Percentiles rank a stretch among this genome's conserved stretches.
Evolutionary conservation across 2,329 filamentous ascomycete genomes (phyloP).

Genomic region (Fusarium pseudoanthophilum): DNA sequence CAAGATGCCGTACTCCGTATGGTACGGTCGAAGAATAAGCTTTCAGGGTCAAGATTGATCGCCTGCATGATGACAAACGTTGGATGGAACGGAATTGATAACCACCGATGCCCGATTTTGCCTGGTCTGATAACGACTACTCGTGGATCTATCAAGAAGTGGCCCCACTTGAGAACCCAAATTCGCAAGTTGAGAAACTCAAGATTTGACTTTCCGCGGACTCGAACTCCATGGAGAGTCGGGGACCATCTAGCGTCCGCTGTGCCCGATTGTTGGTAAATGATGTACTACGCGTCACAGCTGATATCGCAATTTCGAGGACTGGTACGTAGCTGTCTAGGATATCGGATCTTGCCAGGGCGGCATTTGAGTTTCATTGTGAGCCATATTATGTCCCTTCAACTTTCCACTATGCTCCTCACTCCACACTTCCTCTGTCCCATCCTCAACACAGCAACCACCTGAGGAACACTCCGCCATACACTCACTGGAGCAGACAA

Average conservation of each 20-base stretch:
- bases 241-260: neutral
- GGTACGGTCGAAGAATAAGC: neutral
- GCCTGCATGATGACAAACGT: neutral
- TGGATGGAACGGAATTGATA: neutral
- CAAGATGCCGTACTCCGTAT: neutral
- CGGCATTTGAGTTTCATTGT: neutral
- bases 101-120: neutral
- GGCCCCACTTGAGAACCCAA: neutral
- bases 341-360: neutral
- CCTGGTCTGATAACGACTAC: neutral
- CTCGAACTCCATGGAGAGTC: neutral
- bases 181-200: neutral
- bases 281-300: neutral
- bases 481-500: neutral
- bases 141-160: neutral
- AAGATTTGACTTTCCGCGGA: neutral
- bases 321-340: neutral
- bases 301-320: neutral
- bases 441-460: neutral
- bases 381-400: neutral
- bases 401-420: accelerated
- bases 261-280: accelerated
- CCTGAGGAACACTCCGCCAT: neutral
- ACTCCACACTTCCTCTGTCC: neutral
- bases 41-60: neutral